Evolutionary conservation across 148 eudicot species (phyloP), one percentile per base, ranked within the genome.

Genomic region (Camellia lanceoleosa): DNA sequence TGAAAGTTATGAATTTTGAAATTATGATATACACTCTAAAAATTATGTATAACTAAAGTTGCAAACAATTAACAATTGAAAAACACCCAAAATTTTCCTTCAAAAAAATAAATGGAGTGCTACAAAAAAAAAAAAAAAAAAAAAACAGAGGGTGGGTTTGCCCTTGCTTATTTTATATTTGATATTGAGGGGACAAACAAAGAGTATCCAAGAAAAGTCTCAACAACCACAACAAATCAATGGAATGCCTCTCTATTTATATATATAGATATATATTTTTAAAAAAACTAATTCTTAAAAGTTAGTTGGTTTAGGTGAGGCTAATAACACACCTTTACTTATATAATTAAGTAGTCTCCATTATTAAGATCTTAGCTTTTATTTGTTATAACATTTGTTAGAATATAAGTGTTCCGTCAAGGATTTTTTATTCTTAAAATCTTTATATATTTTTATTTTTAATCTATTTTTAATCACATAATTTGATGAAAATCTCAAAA

Each of bases 231-330:
- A 38, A 41, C 76, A 58, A 72, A 78, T 49, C 52, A 55, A 73
- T 51, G 62, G 19, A 51, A 23, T 63, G 1, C 19, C 30, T 49
- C 20, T 63, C 1, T 5, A 44, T 23, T 23, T 23, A 23, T 23
- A 44, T 62, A 23, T n/a, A 51, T 68, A 41, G 2, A 38, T 41
- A 42, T 56, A 51, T 41, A 19, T 59, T 4, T 30, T n/a, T 9
- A 3, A 46, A 30, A 30, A 30, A 30, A 30, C 38, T 61, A 7
- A 56, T 18, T 60, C 2, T 42, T 38, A 2, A 59, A 56, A 2
- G 61, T 46, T 83, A 55, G 82, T 78, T 74, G 82, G 75, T 68
- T 83, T 83, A 83, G 85, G 77, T 79, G 68, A 59, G 44, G 41
- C 58, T 16, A 56, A 61, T 5, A 5, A 14, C 4, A 58, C 11